These are phyloP conservation scores for Termitomyces sp. DNA, from an alignment of 768 basidiomycete genomes.

Conservation along the genomic window DNA sequence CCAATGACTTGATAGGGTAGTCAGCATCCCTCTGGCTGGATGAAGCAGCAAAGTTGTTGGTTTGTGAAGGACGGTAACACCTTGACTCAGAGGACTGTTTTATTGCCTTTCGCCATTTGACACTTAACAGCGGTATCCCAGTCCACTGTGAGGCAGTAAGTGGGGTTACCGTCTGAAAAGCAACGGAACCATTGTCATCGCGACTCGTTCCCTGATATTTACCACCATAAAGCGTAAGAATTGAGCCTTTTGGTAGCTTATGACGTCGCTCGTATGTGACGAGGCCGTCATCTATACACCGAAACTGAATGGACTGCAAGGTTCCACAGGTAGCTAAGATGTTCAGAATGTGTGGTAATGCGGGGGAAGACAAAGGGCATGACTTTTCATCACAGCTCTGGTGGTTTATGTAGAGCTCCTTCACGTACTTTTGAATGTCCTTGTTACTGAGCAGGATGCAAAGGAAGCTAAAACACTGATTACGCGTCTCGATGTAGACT, in stretches of 20 bases:
- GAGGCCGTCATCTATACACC: not conserved
- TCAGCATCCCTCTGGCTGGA: not conserved
- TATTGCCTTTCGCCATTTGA: not conserved
- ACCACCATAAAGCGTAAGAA: not conserved
- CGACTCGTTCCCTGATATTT: not conserved
- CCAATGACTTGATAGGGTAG: not conserved
- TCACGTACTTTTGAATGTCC: not conserved
- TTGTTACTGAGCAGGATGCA: not conserved
- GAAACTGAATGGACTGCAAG: not conserved
- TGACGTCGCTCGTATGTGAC: not conserved
- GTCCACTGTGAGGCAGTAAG: not conserved
- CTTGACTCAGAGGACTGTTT: not conserved
- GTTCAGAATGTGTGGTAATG: not conserved
- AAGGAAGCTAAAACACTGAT: not conserved
- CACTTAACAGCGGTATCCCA: not conserved
- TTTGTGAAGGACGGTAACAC: not conserved
- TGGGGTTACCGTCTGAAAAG: not conserved
- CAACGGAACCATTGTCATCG: not conserved
- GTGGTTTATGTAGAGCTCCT: not conserved
- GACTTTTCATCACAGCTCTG: not conserved
- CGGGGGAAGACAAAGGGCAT: not conserved
- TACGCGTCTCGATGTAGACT: not conserved
- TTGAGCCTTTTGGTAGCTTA: not conserved
- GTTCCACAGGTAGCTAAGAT: not conserved
- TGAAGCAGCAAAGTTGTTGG: not conserved